Percentiles rank a stretch among this genome's conserved stretches.
These are phyloP conservation scores for Zangia roseola DNA, from an alignment of 768 basidiomycete genomes.

Conservation along the genomic window DNA sequence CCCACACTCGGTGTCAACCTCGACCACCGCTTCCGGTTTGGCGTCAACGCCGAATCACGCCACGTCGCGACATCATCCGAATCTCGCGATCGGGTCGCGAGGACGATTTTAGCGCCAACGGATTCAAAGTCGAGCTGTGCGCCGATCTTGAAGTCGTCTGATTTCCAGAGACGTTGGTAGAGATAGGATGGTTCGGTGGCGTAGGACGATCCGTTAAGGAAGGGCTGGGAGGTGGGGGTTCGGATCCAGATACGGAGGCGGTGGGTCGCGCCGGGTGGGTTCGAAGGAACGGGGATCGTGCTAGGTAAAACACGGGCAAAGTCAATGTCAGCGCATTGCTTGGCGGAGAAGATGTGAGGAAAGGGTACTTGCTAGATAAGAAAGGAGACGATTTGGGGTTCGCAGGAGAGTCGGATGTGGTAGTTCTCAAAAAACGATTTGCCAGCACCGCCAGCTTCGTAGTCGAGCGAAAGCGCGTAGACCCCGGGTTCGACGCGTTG, in stretches of 20 bases:
- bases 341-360: not conserved
- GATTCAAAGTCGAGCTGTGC: constrained; percentile 53
- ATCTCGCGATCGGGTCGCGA: constrained; percentile 38
- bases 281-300: constrained; percentile 52
- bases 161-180: constrained; percentile 67
- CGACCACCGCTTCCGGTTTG: constrained; percentile 5
- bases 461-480: constrained; percentile 60
- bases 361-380: constrained; percentile 53
- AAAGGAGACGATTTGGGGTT: constrained; percentile 53
- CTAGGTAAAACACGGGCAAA: too few relatives aligned
- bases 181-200: constrained; percentile 43
- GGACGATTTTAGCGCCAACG: constrained; percentile 47
- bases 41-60: not conserved
- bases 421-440: constrained; percentile 52
- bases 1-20: constrained; percentile 6
- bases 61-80: not conserved
- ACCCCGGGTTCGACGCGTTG: constrained; percentile 39
- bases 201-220: not conserved
- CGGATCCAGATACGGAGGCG: constrained; percentile 65
- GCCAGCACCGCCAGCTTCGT: constrained; percentile 64
- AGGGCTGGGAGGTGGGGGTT: constrained; percentile 28
- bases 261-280: constrained; percentile 57
- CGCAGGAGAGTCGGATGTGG: constrained; percentile 51
- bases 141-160: constrained; percentile 61
- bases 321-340: too few relatives aligned